phyloP scores from a whole-genome alignment of 1,139 yeast species.

The Kazachstania sp. region DNA sequence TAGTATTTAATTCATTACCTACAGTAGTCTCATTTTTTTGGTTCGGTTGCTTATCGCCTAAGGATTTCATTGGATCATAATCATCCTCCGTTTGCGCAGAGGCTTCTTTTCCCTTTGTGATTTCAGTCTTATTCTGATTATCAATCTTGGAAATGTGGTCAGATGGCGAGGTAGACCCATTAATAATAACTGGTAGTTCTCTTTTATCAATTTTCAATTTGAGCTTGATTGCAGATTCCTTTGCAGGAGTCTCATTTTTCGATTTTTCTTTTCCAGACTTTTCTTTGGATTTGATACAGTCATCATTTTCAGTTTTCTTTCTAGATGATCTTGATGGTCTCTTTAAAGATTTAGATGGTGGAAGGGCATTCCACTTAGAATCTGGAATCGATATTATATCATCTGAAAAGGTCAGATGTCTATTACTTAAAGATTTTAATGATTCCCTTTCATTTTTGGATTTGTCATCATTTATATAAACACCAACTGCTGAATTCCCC shows the following conservation, averaged over 20 bases:
- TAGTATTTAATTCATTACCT: no score
- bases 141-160: no score
- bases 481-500: conserved; percentile 2
- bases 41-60: not conserved
- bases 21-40: no score
- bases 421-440: conserved; percentile 6
- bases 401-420: conserved; percentile 19
- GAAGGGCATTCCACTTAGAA: not conserved
- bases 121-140: no score
- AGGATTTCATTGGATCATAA: not conserved
- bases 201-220: no score
- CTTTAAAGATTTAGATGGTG: conserved; percentile 1
- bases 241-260: not conserved
- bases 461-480: conserved; percentile 16
- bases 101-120: no score
- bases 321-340: not conserved
- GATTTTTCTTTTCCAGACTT: not conserved
- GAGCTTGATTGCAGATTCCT: no score
- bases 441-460: conserved; percentile 5
- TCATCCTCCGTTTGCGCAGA: not conserved
- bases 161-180: no score
- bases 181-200: no score
- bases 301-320: not conserved
- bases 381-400: conserved; percentile 10
- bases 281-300: not conserved